Evolutionary conservation across 108 stramenopile species (phyloP).

Genomic region (Nitzschia sp.): DNA sequence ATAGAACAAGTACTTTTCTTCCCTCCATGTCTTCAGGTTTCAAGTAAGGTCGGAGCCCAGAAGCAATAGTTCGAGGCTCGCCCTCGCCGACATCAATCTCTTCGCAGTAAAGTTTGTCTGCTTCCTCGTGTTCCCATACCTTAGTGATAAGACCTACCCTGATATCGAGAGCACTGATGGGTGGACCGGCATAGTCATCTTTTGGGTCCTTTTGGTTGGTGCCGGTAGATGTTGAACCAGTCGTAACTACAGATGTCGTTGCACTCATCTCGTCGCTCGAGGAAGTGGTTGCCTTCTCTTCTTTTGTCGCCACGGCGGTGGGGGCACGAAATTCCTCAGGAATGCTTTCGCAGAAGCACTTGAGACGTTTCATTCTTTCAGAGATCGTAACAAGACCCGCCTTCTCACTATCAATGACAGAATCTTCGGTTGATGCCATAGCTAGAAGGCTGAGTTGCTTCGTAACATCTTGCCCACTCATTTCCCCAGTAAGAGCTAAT

Average conservation of each 20-base stretch:
- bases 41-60: slow-evolving; percentile 91
- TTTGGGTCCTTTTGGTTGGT: slow-evolving; percentile 55
- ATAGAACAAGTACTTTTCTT: slow-evolving; percentile 90
- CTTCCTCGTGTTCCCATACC: slow-evolving; percentile 95
- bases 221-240: slow-evolving; percentile 9
- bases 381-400: slow-evolving; percentile 59
- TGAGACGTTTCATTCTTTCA: slow-evolving; percentile 64
- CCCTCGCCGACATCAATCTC: slow-evolving; percentile 98
- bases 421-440: slow-evolving; percentile 58
- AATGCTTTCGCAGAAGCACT: slow-evolving; percentile 73
- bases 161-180: slow-evolving; percentile 89
- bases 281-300: not conserved
- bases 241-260: slow-evolving; percentile 1
- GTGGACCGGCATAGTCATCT: slow-evolving; percentile 78
- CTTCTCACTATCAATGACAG: slow-evolving; percentile 60
- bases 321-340: slow-evolving; percentile 73
- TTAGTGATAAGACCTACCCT: slow-evolving; percentile 87
- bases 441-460: slow-evolving; percentile 85
- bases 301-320: not conserved
- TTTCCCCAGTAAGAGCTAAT: slow-evolving; percentile 92
- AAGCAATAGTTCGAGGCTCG: slow-evolving; percentile 89
- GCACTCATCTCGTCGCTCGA: not conserved
- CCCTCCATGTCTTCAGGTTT: slow-evolving; percentile 84
- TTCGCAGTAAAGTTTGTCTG: slow-evolving; percentile 98
- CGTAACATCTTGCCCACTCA: slow-evolving; percentile 97